Evolutionary conservation across 306 rosid species (phyloP).

Genomic region (Delonix regia): DNA sequence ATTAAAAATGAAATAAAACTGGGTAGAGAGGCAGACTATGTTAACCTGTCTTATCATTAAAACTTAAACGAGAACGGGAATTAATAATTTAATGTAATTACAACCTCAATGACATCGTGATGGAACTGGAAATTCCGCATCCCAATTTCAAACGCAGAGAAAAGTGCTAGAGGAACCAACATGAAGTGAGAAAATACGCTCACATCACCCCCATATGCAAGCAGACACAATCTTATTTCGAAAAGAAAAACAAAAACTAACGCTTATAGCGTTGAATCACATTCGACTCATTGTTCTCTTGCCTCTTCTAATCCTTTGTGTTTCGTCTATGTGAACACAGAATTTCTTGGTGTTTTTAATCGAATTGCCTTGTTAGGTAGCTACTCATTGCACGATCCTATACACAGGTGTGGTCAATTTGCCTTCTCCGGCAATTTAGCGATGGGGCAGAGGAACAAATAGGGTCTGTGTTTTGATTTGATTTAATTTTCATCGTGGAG

Average conservation of each 20-base stretch:
- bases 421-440: constrained; percentile 7
- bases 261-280: constrained; percentile 47
- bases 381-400: constrained; percentile 13
- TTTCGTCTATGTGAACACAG: constrained; percentile 17
- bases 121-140: neutral
- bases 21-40: too few relatives aligned
- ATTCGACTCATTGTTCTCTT: constrained; percentile 5
- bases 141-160: constrained; percentile 8
- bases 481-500: neutral
- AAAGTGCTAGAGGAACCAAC: constrained; percentile 28
- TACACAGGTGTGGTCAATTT: neutral
- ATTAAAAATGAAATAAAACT: too few relatives aligned
- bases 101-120: too few relatives aligned
- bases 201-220: neutral
- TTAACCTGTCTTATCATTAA: neutral
- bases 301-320: neutral
- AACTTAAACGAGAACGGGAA: neutral
- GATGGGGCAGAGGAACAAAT: constrained; percentile 4
- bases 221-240: neutral
- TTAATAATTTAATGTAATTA: too few relatives aligned
- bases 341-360: neutral
- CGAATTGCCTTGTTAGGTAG: neutral
- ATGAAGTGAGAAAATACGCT: neutral
- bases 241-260: constrained; percentile 37
- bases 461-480: constrained; percentile 30